A percentile compares a stretch with the other conserved stretches of the same genome.
Conservation (phyloP, 1,284 basidiomycete species). For the Cryptococcus deneoformans region DNA sequence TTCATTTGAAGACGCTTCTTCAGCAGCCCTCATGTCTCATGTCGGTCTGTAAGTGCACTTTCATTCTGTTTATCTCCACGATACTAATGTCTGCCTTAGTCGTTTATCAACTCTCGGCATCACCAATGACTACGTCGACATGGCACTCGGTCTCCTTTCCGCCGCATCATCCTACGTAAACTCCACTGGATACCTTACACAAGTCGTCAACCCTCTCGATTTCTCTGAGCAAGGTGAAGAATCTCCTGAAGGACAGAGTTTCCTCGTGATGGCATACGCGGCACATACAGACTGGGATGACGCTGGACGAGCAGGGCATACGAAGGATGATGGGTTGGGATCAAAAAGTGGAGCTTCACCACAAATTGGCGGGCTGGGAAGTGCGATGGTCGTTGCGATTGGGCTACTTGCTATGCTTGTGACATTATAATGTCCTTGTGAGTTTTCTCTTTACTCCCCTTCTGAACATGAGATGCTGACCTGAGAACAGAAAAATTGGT, state of each 20-base stretch:
- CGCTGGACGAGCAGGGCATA: slow-evolving; percentile 53
- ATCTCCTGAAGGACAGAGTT: slow-evolving; percentile 66
- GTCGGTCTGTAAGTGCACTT: slow-evolving; percentile 63
- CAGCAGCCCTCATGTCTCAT: slow-evolving; percentile 71
- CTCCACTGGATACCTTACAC: slow-evolving; percentile 60
- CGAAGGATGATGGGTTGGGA: slow-evolving; percentile 19
- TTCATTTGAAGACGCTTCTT: slow-evolving; percentile 71
- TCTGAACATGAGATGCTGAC: no score
- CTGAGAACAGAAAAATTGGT: no score
- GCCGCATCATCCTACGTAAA: slow-evolving; percentile 40
- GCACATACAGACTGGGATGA: slow-evolving; percentile 68
- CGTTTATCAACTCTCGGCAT: slow-evolving; percentile 47
- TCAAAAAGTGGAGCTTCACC: slow-evolving; percentile 3
- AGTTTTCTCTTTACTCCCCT: no score
- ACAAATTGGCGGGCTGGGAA: no score
- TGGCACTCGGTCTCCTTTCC: slow-evolving; percentile 34
- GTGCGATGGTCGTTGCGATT: no score
- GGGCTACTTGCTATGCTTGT: no score
- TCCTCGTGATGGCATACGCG: slow-evolving; percentile 66
- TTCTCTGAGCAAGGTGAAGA: slow-evolving; percentile 55
- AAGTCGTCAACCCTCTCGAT: slow-evolving; percentile 67
- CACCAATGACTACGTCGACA: slow-evolving; percentile 38
- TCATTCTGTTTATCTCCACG: slow-evolving; percentile 21
- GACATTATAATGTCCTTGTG: no score
- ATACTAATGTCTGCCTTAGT: slow-evolving; percentile 7